Evolutionary conservation across 1,284 basidiomycete genomes (phyloP).

Genomic region (Phlebopus sp.): DNA sequence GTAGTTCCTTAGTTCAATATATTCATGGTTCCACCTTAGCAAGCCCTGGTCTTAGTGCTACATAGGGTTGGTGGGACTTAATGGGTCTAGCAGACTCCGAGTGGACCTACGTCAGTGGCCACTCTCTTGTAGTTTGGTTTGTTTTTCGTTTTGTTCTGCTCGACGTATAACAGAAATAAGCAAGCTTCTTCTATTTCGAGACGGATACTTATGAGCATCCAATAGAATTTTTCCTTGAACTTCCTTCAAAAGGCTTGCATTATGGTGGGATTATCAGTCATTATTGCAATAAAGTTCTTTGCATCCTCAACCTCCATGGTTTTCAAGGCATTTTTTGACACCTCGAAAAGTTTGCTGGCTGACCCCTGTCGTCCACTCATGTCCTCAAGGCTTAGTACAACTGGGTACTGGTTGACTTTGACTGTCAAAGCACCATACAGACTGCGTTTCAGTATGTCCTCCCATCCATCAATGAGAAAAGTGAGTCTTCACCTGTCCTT

Average conservation of each 20-base stretch:
- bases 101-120: no score
- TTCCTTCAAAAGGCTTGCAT: constrained; percentile 13
- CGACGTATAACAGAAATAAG: no score
- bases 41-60: no score
- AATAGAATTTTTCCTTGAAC: constrained; percentile 5
- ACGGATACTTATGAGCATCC: constrained; percentile 3
- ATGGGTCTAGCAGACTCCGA: no score
- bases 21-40: no score
- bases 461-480: constrained; percentile 32
- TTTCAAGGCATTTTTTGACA: constrained; percentile 12
- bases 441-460: constrained; percentile 21
- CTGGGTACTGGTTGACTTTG: constrained; percentile 18
- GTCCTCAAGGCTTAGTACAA: constrained; percentile 23
- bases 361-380: constrained; percentile 24
- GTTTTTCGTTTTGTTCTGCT: no score
- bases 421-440: constrained; percentile 24
- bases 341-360: constrained; percentile 22
- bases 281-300: constrained; percentile 8
- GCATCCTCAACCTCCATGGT: constrained; percentile 8
- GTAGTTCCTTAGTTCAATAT: no score
- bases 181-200: no score
- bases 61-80: no score
- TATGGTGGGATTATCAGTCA: constrained; percentile 16
- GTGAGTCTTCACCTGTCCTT: constrained; percentile 12
- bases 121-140: no score